Conservation (phyloP, 768 basidiomycete genomes). For the Lyophyllum decastes region DNA sequence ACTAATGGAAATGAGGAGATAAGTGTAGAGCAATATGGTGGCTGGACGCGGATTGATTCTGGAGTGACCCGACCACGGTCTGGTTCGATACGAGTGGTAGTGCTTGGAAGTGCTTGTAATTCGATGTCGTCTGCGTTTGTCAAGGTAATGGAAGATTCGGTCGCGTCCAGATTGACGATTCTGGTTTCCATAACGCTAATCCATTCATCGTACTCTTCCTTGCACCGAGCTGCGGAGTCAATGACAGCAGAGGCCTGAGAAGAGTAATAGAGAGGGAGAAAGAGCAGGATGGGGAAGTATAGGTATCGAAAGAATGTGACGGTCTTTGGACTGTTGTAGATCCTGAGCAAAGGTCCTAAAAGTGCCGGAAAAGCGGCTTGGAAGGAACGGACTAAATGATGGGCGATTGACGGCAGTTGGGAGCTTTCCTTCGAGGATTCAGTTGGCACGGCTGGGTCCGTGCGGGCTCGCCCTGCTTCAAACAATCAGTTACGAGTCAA, state of each 20-base stretch:
- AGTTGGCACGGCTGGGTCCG: not conserved
- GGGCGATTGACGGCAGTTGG: not conserved
- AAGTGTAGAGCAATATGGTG: not conserved
- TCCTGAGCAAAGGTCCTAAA: not conserved
- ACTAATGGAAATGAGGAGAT: not conserved
- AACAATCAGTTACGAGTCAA: not conserved
- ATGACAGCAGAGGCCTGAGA: slow-evolving; percentile 11
- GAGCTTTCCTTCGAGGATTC: slow-evolving; percentile 7
- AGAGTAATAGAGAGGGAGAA: slow-evolving; percentile 9
- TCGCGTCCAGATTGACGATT: slow-evolving; percentile 5
- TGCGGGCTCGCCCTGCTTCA: not conserved
- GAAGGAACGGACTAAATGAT: not conserved
- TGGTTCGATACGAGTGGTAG: not conserved
- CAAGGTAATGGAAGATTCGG: not conserved
- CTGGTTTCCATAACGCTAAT: slow-evolving; percentile 4
- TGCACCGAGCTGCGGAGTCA: slow-evolving; percentile 5
- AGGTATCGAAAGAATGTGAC: slow-evolving; percentile 1
- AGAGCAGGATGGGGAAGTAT: slow-evolving; percentile 11
- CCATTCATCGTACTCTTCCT: slow-evolving; percentile 14
- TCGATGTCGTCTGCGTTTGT: not conserved
- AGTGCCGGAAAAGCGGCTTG: not conserved
- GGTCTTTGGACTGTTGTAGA: slow-evolving; percentile 1
- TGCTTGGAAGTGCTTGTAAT: not conserved
- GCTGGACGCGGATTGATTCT: slow-evolving; percentile 6
- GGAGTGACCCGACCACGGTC: not conserved